Evolutionary conservation across 768 basidiomycete genomes (phyloP).

Genomic region (Psilocybe subaeruginosa): DNA sequence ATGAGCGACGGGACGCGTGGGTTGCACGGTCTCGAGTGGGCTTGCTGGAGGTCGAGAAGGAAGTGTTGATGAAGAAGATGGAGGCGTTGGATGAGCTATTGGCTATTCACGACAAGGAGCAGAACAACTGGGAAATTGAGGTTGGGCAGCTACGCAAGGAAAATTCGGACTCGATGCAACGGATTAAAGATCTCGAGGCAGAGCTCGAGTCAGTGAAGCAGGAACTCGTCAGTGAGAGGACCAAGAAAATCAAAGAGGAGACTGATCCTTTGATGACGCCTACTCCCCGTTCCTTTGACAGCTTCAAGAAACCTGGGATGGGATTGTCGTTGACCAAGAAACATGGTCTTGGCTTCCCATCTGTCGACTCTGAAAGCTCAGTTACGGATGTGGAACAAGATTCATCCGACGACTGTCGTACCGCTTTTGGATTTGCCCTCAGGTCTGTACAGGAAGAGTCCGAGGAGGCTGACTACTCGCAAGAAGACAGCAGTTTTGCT

Average conservation of each 20-base stretch:
- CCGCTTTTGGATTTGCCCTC: conserved; percentile 46
- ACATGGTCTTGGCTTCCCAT: conserved; percentile 56
- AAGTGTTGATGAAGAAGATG: conserved; percentile 52
- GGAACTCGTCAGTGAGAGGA: conserved; percentile 32
- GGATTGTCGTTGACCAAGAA: conserved; percentile 25
- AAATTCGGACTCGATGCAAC: conserved; percentile 37
- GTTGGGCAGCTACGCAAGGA: conserved; percentile 35
- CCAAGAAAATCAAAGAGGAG: conserved; percentile 25
- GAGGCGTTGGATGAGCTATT: conserved; percentile 37
- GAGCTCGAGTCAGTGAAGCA: conserved; percentile 44
- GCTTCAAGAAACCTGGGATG: conserved; percentile 22
- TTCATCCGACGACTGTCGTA: conserved; percentile 39
- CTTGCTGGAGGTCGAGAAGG: conserved; percentile 69
- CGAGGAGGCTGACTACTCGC: conserved; percentile 41
- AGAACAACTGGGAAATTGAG: conserved; percentile 24
- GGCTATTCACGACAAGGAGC: conserved; percentile 30
- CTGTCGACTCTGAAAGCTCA: conserved; percentile 68
- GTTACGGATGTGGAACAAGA: conserved; percentile 69
- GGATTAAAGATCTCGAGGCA: conserved; percentile 47
- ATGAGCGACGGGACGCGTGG: conserved; percentile 84
- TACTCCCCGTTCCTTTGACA: conserved; percentile 40
- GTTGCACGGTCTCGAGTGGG: conserved; percentile 76
- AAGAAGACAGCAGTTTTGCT: conserved; percentile 31
- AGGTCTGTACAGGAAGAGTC: conserved; percentile 63
- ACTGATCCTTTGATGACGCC: conserved; percentile 47